Base-by-base conservation (phyloP, 1,139 yeast species). In the Yamadazyma friedrichii region DNA sequence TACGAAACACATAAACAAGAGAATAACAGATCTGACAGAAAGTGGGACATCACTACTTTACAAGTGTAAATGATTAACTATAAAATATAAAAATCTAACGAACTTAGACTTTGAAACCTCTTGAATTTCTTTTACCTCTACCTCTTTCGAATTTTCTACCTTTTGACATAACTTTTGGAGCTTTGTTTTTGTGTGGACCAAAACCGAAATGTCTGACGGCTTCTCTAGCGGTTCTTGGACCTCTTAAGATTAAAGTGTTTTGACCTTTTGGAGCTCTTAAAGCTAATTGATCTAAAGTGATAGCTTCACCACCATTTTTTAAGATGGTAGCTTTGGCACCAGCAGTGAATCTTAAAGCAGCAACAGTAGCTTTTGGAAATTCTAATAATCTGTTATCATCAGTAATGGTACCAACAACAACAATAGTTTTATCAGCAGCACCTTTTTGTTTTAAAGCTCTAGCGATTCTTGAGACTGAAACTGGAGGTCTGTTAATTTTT, bases 141-240 rank as follows among this genome's bases (percentile, higher is more conserved):
- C 97, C 98, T 78, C 94, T 88, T 84, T 94, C 98, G 83, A 93
- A 93, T 82, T 93, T 94, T 84, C 98, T 93, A 74, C 98, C 98
- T 76, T 82, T 89, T 56, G 98, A 91, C 69, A 78, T 67, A 74
- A 93, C 85, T 82, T 95, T 89, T 78, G 99, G 99, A 67, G 98
- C 98, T 88, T 93, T 94, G 79, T 83, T 79, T 84, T 88, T 87
- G 95, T 94, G 98, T 67, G 98, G 99, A 79, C 98, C 98, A 77
- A 93, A 72, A 76, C 98, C 98, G 70, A 94, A 94, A 87, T 93
- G 98, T 83, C 98, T 88, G 65, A 88, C 98, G 64, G 98, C 96
- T 82, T 93, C 98, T 83, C 99, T 88, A 74, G 95, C 69, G 78
- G 78, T 82, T 86, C 97, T 88, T 80, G 98, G 95, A 72, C 99